A percentile compares a stretch with the other conserved stretches of the same genome.
These are phyloP conservation scores for Endocarpon pusillum DNA, from an alignment of 495 filamentous ascomycete genomes.

Conservation along the genomic window DNA sequence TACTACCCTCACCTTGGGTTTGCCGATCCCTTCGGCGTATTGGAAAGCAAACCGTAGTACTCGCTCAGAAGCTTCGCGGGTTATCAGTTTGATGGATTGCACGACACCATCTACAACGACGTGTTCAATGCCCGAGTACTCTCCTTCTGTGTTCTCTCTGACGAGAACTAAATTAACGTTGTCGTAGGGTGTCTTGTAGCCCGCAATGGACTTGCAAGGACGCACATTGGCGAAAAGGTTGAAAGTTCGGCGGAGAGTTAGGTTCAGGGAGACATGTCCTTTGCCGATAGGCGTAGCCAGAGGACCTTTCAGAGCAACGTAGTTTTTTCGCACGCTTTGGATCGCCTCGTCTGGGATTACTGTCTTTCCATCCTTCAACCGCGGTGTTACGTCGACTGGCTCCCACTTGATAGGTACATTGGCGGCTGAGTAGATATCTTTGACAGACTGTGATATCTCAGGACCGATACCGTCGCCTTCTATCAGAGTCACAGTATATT, in stretches of 20 bases:
- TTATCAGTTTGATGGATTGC: conserved; percentile 98
- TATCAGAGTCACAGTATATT: conserved; percentile 69
- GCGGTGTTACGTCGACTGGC: conserved; percentile 85
- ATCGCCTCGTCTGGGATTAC: conserved; percentile 84
- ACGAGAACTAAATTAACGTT: conserved; percentile 94
- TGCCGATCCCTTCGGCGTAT: conserved; percentile 78
- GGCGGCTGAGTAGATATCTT: conserved; percentile 92
- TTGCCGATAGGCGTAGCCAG: conserved; percentile 95
- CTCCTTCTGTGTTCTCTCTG: conserved; percentile 98
- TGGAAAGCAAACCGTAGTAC: conserved; percentile 96
- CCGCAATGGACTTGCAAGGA: conserved; percentile 87
- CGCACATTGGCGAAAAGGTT: conserved; percentile 99
- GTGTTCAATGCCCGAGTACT: conserved; percentile 99
- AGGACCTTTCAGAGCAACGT: conserved; percentile 91
- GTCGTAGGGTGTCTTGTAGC: conserved; percentile 98
- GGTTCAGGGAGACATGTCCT: conserved; percentile 96
- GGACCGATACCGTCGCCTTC: conserved; percentile 98
- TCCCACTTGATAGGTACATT: conserved; percentile 96
- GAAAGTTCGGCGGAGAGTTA: conserved; percentile 95
- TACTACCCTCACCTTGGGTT: conserved; percentile 88
- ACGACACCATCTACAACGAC: conserved; percentile 95
- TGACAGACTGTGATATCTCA: conserved; percentile 91
- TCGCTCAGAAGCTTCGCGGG: conserved; percentile 76
- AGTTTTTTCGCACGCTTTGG: conserved; percentile 76
- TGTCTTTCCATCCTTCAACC: conserved; percentile 81